Percentiles rank a stretch among this genome's conserved stretches.
Conservation (phyloP, 73 alveolate species). For the Uronychia binucleata region DNA sequence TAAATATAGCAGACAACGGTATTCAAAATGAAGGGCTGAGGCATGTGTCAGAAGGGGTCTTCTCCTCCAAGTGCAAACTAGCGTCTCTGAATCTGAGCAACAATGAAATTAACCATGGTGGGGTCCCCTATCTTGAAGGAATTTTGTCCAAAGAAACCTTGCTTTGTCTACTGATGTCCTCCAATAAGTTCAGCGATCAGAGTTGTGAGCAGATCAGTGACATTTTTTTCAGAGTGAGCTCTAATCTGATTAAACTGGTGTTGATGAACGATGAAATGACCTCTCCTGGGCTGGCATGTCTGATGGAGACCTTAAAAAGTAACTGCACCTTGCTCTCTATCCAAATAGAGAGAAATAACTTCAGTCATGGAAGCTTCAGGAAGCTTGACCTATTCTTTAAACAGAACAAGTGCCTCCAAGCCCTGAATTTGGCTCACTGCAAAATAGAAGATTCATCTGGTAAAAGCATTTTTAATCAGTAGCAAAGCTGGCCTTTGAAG, state of each 20-base stretch:
- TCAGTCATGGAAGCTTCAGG: neutral
- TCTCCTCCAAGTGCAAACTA: neutral
- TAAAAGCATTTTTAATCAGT: neutral
- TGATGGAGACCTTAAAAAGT: neutral
- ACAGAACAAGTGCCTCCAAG: neutral
- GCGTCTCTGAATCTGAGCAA: neutral
- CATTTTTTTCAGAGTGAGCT: neutral
- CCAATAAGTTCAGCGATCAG: neutral
- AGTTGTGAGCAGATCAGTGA: no score
- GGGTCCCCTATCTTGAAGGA: neutral
- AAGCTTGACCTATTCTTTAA: neutral
- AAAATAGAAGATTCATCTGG: neutral
- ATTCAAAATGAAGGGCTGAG: neutral
- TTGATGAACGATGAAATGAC: neutral
- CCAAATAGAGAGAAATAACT: neutral
- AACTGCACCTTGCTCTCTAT: neutral
- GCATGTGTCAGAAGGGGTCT: neutral
- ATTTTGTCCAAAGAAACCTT: neutral
- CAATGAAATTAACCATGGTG: neutral
- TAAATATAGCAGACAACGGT: neutral
- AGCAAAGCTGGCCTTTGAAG: neutral
- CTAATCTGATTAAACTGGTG: neutral
- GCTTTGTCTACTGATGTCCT: neutral
- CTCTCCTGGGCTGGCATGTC: neutral
- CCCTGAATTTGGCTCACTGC: neutral